Evolutionary conservation across 352 stramenopile genomes (phyloP), one percentile per base, ranked within the genome.

Genomic region (Phytophthora citricola): DNA sequence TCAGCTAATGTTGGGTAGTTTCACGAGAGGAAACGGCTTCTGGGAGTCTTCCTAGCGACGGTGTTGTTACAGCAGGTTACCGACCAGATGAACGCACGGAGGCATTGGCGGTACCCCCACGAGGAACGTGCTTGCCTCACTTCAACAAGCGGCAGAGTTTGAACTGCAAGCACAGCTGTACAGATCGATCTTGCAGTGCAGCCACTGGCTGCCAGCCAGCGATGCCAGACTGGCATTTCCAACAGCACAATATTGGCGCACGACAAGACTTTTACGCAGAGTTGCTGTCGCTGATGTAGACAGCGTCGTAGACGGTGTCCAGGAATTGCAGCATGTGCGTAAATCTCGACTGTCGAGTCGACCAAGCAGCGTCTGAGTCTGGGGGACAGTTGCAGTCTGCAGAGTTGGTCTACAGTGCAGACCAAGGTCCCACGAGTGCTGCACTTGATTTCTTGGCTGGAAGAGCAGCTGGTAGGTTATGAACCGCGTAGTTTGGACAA

Each of bases 161-260:
- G 60, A 68, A 68, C 34, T 68, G 45, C 52, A 68, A 63, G 4
- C 51, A 58, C 51, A 58, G 48, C 51, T 65, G 47, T 41, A 43
- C 44, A 47, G 31, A 48, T 56, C 55, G 41, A 43, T 38, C 17
- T 49, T 61, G 53, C 53, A 61, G 24, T 36, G 31, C 8, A 14
- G 11, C 31, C 9, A 36, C 31, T 36, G 6, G 17, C 17, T 20
- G 17, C 17, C 17, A 20, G 17, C 17, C 17, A 20, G 17, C 17
- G 17, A 20, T 20, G 17, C 17, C 17, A 20, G 17, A 20, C 17
- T 20, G 17, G 17, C 17, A 31, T 31, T 31, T 6, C 31, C 7
- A 11, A 34, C 8, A 34, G 31, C 8, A 34, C 31, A 34, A 34
- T 34, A 7, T 11, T 34, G 27, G 27, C 27, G 8, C 2, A 34